These are phyloP conservation scores for Salix dunnii DNA, from an alignment of 345 rosid genomes.

Conservation along the genomic window DNA sequence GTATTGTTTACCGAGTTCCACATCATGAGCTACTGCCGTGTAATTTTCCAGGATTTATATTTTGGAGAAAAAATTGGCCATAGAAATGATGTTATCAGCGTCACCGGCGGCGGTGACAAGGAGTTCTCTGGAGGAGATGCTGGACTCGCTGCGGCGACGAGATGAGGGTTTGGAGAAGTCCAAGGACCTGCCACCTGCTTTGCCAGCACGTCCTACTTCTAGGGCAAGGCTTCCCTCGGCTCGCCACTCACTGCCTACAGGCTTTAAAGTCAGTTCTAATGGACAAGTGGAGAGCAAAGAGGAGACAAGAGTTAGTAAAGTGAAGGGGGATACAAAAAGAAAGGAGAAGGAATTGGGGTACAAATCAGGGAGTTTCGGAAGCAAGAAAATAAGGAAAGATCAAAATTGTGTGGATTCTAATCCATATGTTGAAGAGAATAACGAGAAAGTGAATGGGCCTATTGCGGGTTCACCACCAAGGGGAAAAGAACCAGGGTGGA, in stretches of 20 bases:
- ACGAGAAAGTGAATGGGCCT: constrained; percentile 16
- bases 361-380: constrained; percentile 63
- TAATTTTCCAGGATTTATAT: constrained; percentile 16
- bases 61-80: constrained; percentile 2
- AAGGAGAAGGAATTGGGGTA: constrained; percentile 58
- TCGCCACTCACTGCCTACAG: constrained; percentile 61
- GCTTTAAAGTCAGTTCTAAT: constrained; percentile 42
- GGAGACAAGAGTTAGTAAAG: constrained; percentile 25
- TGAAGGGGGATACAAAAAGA: constrained; percentile 58
- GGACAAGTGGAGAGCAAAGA: constrained; percentile 18
- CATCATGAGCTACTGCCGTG: not conserved
- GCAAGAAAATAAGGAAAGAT: constrained; percentile 68
- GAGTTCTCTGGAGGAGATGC: constrained; percentile 98
- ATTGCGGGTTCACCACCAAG: not conserved
- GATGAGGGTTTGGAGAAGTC: constrained; percentile 62
- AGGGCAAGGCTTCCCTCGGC: constrained; percentile 80
- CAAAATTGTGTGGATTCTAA: constrained; percentile 43
- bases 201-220: constrained; percentile 86
- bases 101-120: constrained; percentile 58
- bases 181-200: constrained; percentile 79
- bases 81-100: constrained; percentile 69
- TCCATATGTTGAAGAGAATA: constrained; percentile 53
- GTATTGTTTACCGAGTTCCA: no score
- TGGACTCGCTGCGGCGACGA: constrained; percentile 65
- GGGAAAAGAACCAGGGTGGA: constrained; percentile 49